Evolutionary conservation across 768 basidiomycete species (phyloP).

Genomic region (Mycena amicta): DNA sequence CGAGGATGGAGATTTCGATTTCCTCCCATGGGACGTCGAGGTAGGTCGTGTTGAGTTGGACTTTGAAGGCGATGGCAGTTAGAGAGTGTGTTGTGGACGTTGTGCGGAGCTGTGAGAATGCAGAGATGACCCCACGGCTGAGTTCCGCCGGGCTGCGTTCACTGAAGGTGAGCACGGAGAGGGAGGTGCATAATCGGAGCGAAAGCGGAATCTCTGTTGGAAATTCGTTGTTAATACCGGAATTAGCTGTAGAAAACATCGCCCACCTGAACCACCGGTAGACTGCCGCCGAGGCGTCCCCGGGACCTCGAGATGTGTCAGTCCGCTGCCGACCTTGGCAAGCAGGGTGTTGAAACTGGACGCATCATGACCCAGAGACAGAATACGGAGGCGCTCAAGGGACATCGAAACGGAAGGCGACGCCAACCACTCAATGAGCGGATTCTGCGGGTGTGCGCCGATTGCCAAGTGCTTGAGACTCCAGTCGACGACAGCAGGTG

Average conservation of each 20-base stretch:
- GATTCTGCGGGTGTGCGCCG: conserved; percentile 9
- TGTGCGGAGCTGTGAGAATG: conserved; percentile 3
- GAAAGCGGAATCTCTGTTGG: conserved; percentile 8
- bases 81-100: not conserved
- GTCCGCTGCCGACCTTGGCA: not conserved
- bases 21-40: conserved; percentile 13
- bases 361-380: conserved; percentile 7
- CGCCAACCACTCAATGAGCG: conserved; percentile 11
- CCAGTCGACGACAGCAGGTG: not conserved
- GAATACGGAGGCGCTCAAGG: conserved; percentile 11
- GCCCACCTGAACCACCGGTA: no score
- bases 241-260: no score
- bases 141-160: conserved; percentile 9
- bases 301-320: conserved; percentile 10
- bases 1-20: not conserved
- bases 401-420: not conserved
- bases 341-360: conserved; percentile 9
- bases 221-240: no score
- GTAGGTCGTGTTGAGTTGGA: conserved; percentile 1
- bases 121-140: conserved; percentile 1
- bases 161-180: conserved; percentile 8
- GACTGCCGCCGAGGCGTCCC: no score
- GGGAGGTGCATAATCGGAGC: not conserved
- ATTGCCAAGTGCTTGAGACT: conserved; percentile 10
- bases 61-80: conserved; percentile 6